Conservation (phyloP, 495 filamentous ascomycete species). For the Recurvomyces mirabilis region DNA sequence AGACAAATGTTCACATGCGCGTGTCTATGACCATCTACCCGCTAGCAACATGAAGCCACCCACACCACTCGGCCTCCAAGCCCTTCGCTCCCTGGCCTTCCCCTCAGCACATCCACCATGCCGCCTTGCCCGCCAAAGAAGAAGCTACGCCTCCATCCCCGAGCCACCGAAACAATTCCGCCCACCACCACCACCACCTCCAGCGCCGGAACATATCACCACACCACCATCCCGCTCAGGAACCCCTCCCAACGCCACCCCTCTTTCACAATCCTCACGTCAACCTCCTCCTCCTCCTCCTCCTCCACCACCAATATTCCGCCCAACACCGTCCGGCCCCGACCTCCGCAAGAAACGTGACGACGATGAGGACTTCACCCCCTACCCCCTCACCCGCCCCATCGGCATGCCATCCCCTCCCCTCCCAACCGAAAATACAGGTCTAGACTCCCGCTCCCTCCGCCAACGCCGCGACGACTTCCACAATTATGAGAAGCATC, state of each 20-base stretch:
- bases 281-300: not conserved
- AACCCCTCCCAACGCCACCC: not conserved
- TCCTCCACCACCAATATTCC: not conserved
- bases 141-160: slow-evolving; percentile 2
- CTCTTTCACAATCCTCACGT: not conserved
- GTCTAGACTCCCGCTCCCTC: slow-evolving; percentile 55
- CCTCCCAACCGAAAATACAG: slow-evolving; percentile 63
- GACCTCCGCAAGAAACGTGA: slow-evolving; percentile 13
- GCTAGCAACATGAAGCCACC: slow-evolving; percentile 20
- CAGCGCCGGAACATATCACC: not conserved
- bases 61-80: slow-evolving; percentile 8
- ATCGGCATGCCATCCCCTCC: slow-evolving; percentile 72
- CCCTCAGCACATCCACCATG: not conserved
- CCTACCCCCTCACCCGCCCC: slow-evolving; percentile 60
- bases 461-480: slow-evolving; percentile 67
- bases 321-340: slow-evolving; percentile 11
- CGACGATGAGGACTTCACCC: slow-evolving; percentile 47
- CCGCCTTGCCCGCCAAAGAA: not conserved
- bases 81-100: slow-evolving; percentile 8
- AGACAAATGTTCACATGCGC: too few relatives aligned
- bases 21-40: too few relatives aligned
- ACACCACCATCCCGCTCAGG: not conserved
- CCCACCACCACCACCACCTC: slow-evolving; percentile 3
- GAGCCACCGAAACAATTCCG: too few relatives aligned
- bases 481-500: slow-evolving; percentile 71